Evolutionary conservation across 331 rosid species (phyloP), one percentile per base, ranked within the genome.

Genomic region (Spiraea crenata): DNA sequence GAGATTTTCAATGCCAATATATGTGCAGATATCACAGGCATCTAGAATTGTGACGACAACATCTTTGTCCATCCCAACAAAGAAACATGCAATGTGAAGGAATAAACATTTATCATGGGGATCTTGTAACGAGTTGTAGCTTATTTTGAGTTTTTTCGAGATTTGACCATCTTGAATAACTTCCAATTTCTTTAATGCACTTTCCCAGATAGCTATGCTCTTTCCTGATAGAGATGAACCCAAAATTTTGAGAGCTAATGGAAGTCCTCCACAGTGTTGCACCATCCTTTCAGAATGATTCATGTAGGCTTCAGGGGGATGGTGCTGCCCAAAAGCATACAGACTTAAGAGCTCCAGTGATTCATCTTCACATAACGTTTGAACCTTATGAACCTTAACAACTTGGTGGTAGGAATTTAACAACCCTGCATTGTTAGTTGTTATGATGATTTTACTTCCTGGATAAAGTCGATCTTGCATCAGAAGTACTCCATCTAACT

Each of bases 371-470:
- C 14, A 0, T 15, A 74, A 34, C 7, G 7, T n/a, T 10, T 10
- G 6, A 14, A 45, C 54, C 12, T 0, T 2, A 12, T 31, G 39
- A 37, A 6, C 5, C n/a, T 2, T 0, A 20, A 3, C 0, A 7
- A 56, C 62, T 46, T 34, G 49, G 31, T 25, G 57, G 10, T 25
- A 25, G 31, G 19, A 25, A 6, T 19, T 44, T 3, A 65, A 61
- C 45, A 74, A 13, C 0, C 12, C 16, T 17, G 5, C 5, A 9
- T 55, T 4, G 45, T 72, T 65, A 1, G 66, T 74, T 25, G 78
- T 74, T 46, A 46, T 5, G 9, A 74, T 34, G 11, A 74, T 35
- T 40, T 59, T 65, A 65, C 78, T 74, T 42, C 78, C 72, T 1
- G 3, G 5, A 7, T 19, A 15, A 54, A 74, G 65, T 67, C 67